Conservation (phyloP, 768 basidiomycete species). For the Lactarius tabidus region DNA sequence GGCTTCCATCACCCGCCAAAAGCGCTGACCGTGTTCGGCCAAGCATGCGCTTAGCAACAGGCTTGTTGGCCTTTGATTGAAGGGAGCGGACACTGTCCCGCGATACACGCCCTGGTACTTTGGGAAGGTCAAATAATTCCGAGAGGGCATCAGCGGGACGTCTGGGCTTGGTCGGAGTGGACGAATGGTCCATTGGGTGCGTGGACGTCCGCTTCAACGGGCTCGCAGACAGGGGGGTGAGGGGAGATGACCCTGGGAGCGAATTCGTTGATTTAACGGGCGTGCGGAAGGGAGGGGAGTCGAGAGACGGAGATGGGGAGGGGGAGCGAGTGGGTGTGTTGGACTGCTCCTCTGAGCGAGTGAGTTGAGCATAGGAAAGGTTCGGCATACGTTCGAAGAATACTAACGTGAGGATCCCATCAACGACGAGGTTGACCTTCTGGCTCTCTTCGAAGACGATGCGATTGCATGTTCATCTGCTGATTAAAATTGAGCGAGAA, state of each 20-base stretch:
- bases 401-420: conserved; percentile 12
- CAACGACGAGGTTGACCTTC: not conserved
- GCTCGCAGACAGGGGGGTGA: conserved; percentile 17
- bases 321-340: not conserved
- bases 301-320: conserved; percentile 9
- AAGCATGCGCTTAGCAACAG: conserved; percentile 67
- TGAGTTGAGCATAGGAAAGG: conserved; percentile 6
- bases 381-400: not conserved
- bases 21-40: conserved; percentile 63
- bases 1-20: conserved; percentile 31
- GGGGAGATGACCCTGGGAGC: conserved; percentile 17
- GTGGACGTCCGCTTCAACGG: conserved; percentile 12
- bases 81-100: conserved; percentile 1
- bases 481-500: not conserved
- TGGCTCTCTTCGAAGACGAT: not conserved
- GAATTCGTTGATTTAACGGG: conserved; percentile 20
- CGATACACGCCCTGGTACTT: not conserved
- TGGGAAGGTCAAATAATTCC: conserved; percentile 41
- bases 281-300: conserved; percentile 19
- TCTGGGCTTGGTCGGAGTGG: conserved; percentile 13
- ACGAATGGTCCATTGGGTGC: conserved; percentile 10
- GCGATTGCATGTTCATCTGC: not conserved
- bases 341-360: not conserved
- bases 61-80: conserved; percentile 26
- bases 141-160: conserved; percentile 42